Percentiles rank a stretch among this genome's conserved stretches.
phyloP scores from a whole-genome alignment of 2,329 filamentous ascomycete species.

The Fonsecaea erecta region DNA sequence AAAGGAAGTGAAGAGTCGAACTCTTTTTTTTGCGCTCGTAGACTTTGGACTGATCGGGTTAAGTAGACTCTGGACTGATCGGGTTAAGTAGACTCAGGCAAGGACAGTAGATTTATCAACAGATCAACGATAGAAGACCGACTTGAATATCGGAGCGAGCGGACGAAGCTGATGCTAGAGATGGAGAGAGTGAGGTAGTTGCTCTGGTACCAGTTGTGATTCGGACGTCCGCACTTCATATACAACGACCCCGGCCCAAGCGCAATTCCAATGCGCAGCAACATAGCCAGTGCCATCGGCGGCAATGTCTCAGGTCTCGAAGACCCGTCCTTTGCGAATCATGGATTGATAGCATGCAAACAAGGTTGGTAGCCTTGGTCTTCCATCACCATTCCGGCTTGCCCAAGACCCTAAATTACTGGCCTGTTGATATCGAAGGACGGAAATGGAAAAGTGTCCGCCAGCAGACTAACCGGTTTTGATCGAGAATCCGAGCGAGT shows the following conservation, averaged over 20 bases:
- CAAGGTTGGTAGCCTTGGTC: not conserved
- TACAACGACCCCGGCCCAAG: not conserved
- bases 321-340: not conserved
- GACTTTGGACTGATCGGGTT: not conserved
- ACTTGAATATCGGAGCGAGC: not conserved
- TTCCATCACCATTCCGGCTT: not conserved
- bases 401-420: not conserved
- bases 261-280: not conserved
- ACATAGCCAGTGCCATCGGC: not conserved
- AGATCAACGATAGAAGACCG: not conserved
- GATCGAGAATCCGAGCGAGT: conserved; percentile 12
- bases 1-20: not conserved
- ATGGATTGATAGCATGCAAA: conserved; percentile 9
- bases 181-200: not conserved
- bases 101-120: not conserved
- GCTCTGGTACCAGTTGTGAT: not conserved
- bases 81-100: not conserved
- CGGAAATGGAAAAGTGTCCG: not conserved
- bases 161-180: not conserved
- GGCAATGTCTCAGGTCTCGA: not conserved
- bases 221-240: not conserved
- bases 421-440: conserved; percentile 7
- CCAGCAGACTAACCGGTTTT: conserved; percentile 6
- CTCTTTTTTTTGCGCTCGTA: not conserved
- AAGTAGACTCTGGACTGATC: too few species aligned